phyloP scores from a whole-genome alignment of 225 moss, liverwort and hornwort species.

The Takakia lepidozioides region DNA sequence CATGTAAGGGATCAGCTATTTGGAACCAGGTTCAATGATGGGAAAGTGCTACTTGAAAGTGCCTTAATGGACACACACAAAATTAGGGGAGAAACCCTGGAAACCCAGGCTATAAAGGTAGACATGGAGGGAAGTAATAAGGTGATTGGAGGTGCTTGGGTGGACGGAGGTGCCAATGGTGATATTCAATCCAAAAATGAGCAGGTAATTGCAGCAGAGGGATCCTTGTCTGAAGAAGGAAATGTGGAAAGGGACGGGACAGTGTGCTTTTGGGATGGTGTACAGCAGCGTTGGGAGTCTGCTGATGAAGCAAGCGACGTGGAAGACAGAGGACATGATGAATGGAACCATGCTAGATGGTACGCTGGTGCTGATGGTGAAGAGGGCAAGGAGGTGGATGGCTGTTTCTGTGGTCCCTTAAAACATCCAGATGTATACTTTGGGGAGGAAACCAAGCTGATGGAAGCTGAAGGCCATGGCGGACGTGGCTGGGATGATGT shows the following conservation, averaged over 20 bases:
- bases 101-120: too few species aligned
- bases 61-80: too few species aligned
- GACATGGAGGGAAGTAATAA: too few species aligned
- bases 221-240: conserved; percentile 27
- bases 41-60: too few species aligned
- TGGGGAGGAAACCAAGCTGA: conserved; percentile 22
- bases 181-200: too few species aligned
- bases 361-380: conserved; percentile 22
- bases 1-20: conserved; percentile 1
- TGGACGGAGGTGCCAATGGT: too few species aligned
- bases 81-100: too few species aligned
- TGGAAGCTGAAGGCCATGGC: background rate
- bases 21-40: too few species aligned
- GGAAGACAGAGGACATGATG: conserved; percentile 34
- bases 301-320: conserved; percentile 36
- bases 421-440: conserved; percentile 30
- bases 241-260: conserved; percentile 29
- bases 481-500: too few species aligned
- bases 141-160: too few species aligned
- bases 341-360: conserved; percentile 39
- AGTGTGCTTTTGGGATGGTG: conserved; percentile 49
- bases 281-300: conserved; percentile 44
- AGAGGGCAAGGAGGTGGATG: conserved; percentile 18
- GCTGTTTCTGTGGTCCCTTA: too few species aligned
- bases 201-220: too few species aligned